Evolutionary conservation across 1,284 basidiomycete species (phyloP).

Genomic region (Ceratobasidium sp.): DNA sequence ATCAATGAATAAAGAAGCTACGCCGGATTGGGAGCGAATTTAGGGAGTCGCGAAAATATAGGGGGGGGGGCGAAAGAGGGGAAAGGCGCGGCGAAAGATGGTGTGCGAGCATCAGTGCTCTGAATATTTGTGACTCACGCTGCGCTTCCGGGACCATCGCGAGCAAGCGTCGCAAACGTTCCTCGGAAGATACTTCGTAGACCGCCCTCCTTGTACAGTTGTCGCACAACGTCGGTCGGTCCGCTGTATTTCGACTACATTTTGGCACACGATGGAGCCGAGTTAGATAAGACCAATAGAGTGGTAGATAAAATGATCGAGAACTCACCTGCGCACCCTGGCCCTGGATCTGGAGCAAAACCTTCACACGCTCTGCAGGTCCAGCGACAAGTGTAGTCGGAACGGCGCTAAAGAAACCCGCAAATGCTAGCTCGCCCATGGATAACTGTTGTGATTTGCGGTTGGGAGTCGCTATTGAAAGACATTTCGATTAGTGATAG

Average conservation of each 20-base stretch:
- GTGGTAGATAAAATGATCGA: not conserved
- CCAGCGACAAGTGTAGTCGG: slow-evolving; percentile 94
- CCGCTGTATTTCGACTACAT: slow-evolving; percentile 87
- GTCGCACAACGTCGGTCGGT: slow-evolving; percentile 90
- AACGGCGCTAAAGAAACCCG: slow-evolving; percentile 95
- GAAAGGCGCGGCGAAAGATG: not conserved
- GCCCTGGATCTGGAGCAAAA: slow-evolving; percentile 82
- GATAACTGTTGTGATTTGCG: slow-evolving; percentile 75
- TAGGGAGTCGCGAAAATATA: not conserved
- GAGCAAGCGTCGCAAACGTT: slow-evolving; percentile 89
- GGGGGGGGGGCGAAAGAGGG: not conserved
- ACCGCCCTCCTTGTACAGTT: slow-evolving; percentile 96
- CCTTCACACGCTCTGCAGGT: slow-evolving; percentile 98
- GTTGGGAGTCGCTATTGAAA: slow-evolving; percentile 68
- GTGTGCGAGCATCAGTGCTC: not conserved
- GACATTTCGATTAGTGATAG: slow-evolving; percentile 11
- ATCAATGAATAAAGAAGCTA: not conserved
- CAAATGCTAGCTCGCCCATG: slow-evolving; percentile 88
- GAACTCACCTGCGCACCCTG: slow-evolving; percentile 42
- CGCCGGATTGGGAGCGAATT: not conserved
- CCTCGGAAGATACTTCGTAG: slow-evolving; percentile 94
- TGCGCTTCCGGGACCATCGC: slow-evolving; percentile 97
- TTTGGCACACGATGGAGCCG: slow-evolving; percentile 85
- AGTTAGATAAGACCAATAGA: slow-evolving; percentile 1
- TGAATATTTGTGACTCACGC: slow-evolving; percentile 72